Conservation (phyloP, 192 early-diverging fungal species). For the Entomortierella chlamydospora region DNA sequence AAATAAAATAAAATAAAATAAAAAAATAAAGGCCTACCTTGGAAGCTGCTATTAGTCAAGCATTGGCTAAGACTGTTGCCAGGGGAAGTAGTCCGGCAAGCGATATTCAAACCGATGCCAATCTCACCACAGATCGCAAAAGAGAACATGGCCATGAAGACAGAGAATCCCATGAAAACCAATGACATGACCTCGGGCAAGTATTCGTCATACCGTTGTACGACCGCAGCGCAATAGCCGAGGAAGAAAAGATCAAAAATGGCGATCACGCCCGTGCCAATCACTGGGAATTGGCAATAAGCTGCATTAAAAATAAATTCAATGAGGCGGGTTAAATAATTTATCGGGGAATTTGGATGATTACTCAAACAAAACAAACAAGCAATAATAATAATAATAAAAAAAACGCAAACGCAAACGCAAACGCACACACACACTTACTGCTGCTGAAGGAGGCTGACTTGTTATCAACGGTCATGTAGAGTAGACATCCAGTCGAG, state of each 20-base stretch:
- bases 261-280: constrained; percentile 13
- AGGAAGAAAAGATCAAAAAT: constrained; percentile 16
- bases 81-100: constrained; percentile 10
- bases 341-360: neutral
- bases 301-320: constrained; percentile 13
- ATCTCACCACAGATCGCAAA: constrained; percentile 48
- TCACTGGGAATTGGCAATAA: constrained; percentile 45
- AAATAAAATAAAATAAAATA: too few relatives aligned
- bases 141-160: constrained; percentile 16
- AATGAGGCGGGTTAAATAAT: neutral
- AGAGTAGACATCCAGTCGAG: constrained; percentile 27
- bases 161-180: neutral
- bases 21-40: too few relatives aligned
- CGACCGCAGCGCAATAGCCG: constrained; percentile 7
- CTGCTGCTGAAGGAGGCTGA: constrained; percentile 9
- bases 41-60: constrained; percentile 15
- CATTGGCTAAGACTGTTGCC: neutral
- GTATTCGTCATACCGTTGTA: constrained; percentile 17
- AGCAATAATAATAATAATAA: neutral
- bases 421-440: constrained; percentile 8
- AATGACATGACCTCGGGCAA: constrained; percentile 10
- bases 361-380: neutral
- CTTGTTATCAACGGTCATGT: constrained; percentile 16
- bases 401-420: neutral
- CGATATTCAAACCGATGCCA: constrained; percentile 38